Percentiles rank a stretch among this genome's conserved stretches.
Conservation (phyloP, 805 yeast species). For the Naumovozyma baii region DNA sequence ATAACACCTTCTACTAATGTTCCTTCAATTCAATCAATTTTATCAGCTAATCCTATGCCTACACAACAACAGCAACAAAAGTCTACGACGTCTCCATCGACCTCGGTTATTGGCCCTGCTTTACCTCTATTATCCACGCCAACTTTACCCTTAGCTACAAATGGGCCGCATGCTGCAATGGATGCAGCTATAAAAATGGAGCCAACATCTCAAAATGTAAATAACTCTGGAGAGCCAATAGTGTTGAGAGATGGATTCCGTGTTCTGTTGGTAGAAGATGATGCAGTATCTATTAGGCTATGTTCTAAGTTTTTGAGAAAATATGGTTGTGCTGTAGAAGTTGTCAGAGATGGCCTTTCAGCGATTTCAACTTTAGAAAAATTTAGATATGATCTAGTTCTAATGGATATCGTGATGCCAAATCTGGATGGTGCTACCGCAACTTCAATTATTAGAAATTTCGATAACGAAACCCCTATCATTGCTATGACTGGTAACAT, state of each 20-base stretch:
- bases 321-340: slow-evolving; percentile 87
- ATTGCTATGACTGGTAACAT: slow-evolving; percentile 92
- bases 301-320: slow-evolving; percentile 75
- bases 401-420: slow-evolving; percentile 89
- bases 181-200: slow-evolving; percentile 6
- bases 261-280: slow-evolving; percentile 72
- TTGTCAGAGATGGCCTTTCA: slow-evolving; percentile 84
- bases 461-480: slow-evolving; percentile 79
- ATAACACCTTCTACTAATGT: neutral
- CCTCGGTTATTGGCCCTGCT: slow-evolving; percentile 8
- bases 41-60: neutral
- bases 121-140: slow-evolving; percentile 3
- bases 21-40: neutral
- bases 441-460: slow-evolving; percentile 75
- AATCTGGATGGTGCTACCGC: slow-evolving; percentile 85
- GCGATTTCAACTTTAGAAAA: slow-evolving; percentile 73
- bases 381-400: slow-evolving; percentile 61
- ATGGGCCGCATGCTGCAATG: slow-evolving; percentile 10
- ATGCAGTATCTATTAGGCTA: slow-evolving; percentile 69
- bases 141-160: slow-evolving; percentile 4
- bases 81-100: neutral
- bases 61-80: slow-evolving; percentile 1
- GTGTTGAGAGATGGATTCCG: slow-evolving; percentile 43
- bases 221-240: slow-evolving; percentile 4
- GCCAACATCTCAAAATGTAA: slow-evolving; percentile 4